Conservation (phyloP, 164 flowering plant species). For the Malania oleifera region DNA sequence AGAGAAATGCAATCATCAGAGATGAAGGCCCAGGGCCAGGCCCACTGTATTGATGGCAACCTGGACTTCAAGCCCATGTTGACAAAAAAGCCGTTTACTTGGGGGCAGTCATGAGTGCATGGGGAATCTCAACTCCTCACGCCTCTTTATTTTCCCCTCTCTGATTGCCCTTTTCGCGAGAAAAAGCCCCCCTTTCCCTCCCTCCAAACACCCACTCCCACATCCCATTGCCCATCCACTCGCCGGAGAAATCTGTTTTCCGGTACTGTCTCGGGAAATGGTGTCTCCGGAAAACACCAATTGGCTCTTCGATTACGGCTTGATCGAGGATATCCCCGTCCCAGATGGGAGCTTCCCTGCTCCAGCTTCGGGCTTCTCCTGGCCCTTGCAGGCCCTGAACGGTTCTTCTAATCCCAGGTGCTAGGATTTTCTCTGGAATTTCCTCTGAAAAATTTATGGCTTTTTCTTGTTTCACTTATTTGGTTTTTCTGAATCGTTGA, state of each 20-base stretch:
- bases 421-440: background rate
- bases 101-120: too few species aligned
- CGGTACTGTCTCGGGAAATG: conserved; percentile 31
- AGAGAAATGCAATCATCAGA: too few species aligned
- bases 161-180: background rate
- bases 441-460: background rate
- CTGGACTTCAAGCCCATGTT: too few species aligned
- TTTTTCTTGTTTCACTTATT: background rate
- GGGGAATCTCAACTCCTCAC: background rate
- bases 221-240: background rate
- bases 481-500: background rate
- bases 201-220: background rate
- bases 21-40: too few species aligned
- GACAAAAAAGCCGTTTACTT: too few species aligned
- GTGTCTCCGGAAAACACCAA: conserved; percentile 58
- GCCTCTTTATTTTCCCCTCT: background rate
- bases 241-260: conserved; percentile 4
- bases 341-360: conserved; percentile 32
- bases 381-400: conserved; percentile 42
- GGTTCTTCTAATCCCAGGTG: conserved; percentile 40
- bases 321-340: conserved; percentile 50
- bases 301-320: conserved; percentile 54
- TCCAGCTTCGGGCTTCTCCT: conserved; percentile 38
- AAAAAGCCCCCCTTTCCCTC: background rate
- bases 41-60: too few species aligned